A percentile compares a stretch with the other conserved stretches of the same genome.
Evolutionary conservation across 805 yeast species (phyloP).

Genomic region (Spathaspora hagerdaliae): DNA sequence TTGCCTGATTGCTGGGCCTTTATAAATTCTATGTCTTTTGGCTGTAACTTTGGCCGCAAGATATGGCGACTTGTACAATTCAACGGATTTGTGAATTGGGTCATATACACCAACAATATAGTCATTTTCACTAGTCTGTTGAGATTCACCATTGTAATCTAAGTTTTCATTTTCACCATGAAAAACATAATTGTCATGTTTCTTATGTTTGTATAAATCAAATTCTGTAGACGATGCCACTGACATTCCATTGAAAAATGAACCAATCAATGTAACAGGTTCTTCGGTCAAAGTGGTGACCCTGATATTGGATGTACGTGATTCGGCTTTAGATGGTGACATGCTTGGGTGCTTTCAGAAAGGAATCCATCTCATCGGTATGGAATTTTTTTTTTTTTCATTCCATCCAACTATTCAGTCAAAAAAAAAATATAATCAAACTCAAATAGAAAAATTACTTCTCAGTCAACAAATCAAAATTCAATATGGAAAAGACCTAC

Average conservation of each 20-base stretch:
- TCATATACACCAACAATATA: slow-evolving; percentile 81
- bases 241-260: slow-evolving; percentile 76
- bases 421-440: too few relatives aligned
- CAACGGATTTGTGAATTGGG: slow-evolving; percentile 57
- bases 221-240: slow-evolving; percentile 58
- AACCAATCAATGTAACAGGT: slow-evolving; percentile 49
- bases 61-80: slow-evolving; percentile 60
- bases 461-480: too few relatives aligned
- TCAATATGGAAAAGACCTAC: slow-evolving; percentile 17
- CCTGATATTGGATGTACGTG: slow-evolving; percentile 38
- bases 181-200: slow-evolving; percentile 39
- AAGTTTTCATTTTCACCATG: slow-evolving; percentile 78
- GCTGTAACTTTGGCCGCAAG: slow-evolving; percentile 62
- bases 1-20: slow-evolving; percentile 65
- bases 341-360: background rate
- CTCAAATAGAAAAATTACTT: too few relatives aligned
- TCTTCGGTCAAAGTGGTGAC: slow-evolving; percentile 38
- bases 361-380: background rate
- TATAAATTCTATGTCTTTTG: slow-evolving; percentile 49
- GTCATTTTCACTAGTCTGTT: slow-evolving; percentile 30
- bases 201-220: slow-evolving; percentile 54
- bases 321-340: slow-evolving; percentile 9
- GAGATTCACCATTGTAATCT: slow-evolving; percentile 63
- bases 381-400: background rate
- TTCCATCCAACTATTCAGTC: too few relatives aligned